Conservation (phyloP, 2,329 filamentous ascomycete species). For the Cercospora brassicicola region DNA sequence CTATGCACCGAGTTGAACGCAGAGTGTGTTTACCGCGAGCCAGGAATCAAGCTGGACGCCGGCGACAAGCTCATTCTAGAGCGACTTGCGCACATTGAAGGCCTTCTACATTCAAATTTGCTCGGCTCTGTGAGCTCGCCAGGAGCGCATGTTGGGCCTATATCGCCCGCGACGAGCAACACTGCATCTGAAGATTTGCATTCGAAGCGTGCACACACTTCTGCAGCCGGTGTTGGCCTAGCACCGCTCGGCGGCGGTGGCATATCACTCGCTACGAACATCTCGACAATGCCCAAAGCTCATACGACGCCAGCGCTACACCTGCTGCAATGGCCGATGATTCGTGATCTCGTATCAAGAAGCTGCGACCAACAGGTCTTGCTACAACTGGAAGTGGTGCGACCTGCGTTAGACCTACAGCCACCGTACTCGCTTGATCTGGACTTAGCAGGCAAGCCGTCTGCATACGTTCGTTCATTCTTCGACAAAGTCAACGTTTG, state of each 20-base stretch:
- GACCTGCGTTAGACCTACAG: conserved; percentile 66
- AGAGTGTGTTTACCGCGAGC: conserved; percentile 81
- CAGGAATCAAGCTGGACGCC: conserved; percentile 81
- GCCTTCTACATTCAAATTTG: conserved; percentile 70
- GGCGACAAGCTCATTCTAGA: conserved; percentile 84
- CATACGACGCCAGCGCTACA: conserved; percentile 80
- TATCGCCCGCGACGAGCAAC: conserved; percentile 52
- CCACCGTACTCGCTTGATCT: conserved; percentile 48
- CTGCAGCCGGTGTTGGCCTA: conserved; percentile 40
- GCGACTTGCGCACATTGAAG: conserved; percentile 74
- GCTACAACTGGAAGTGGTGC: conserved; percentile 75
- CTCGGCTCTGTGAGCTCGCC: conserved; percentile 34
- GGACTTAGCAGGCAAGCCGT: conserved; percentile 30
- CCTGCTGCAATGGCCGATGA: conserved; percentile 76
- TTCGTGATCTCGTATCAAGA: conserved; percentile 72
- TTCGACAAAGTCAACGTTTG: conserved; percentile 80
- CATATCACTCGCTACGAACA: conserved; percentile 68
- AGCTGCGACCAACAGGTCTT: conserved; percentile 80
- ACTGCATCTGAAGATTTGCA: conserved; percentile 44
- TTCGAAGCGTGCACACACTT: conserved; percentile 39
- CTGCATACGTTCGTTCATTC: conserved; percentile 78
- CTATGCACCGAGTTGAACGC: conserved; percentile 79
- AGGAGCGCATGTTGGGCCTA: conserved; percentile 23
- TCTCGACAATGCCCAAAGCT: conserved; percentile 81
- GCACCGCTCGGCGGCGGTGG: conserved; percentile 60